phyloP scores from a whole-genome alignment of 345 rosid genomes.

The Raphanus sativus region DNA sequence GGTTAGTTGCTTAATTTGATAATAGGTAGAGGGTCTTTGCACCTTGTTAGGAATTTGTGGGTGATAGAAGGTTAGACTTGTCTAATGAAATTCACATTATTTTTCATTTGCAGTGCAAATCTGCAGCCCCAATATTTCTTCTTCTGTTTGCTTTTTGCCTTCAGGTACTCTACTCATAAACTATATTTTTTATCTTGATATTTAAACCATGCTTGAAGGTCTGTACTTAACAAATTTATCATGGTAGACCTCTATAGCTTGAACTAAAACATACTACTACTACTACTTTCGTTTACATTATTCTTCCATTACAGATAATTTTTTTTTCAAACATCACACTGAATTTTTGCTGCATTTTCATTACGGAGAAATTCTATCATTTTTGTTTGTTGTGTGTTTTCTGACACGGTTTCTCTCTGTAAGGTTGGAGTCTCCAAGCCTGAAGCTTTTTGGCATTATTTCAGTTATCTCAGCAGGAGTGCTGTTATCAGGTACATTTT shows the following conservation, averaged over 20 bases:
- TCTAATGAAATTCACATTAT: conserved; percentile 23
- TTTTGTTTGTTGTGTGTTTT: conserved; percentile 21
- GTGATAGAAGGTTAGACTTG: conserved; percentile 2
- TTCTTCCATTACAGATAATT: not conserved
- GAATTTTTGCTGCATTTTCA: not conserved
- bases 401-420: conserved; percentile 37
- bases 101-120: conserved; percentile 78
- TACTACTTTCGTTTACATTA: conserved; percentile 3
- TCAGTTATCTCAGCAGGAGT: conserved; percentile 81
- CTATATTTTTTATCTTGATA: not conserved
- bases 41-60: conserved; percentile 13
- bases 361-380: not conserved
- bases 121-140: conserved; percentile 97
- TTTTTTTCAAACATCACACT: not conserved
- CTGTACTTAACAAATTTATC: not conserved
- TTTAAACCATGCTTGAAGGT: conserved; percentile 11
- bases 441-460: conserved; percentile 85
- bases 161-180: conserved; percentile 61
- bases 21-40: conserved; percentile 19
- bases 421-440: conserved; percentile 98
- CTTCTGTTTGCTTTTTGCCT: conserved; percentile 96
- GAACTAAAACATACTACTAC: not conserved
- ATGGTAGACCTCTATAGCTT: conserved; percentile 6
- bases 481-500: conserved; percentile 66
- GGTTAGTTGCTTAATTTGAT: conserved; percentile 53